These are phyloP conservation scores for Gracilariopsis chorda DNA, from an alignment of 23 red algal species.

Conservation along the genomic window DNA sequence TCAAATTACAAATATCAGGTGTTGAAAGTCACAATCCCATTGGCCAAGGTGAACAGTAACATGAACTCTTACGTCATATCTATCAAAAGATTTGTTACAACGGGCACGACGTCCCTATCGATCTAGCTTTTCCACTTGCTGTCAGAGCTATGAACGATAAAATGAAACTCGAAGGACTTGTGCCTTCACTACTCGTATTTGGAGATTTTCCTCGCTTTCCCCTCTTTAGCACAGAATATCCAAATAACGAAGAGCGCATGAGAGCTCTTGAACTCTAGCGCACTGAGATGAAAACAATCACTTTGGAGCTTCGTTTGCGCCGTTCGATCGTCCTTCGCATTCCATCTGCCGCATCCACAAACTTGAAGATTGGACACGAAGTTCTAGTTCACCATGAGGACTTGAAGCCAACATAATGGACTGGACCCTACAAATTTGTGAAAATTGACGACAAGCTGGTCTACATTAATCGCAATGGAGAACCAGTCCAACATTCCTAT, in stretches of 20 bases:
- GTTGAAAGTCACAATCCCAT: background rate
- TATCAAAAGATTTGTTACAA: background rate
- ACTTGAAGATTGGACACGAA: background rate
- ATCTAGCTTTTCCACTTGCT: background rate
- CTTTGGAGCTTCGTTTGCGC: too few species aligned
- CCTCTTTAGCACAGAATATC: background rate
- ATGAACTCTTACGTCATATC: too few species aligned
- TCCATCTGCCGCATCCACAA: background rate
- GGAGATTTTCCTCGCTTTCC: background rate
- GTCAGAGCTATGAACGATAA: too few species aligned
- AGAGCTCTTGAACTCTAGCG: background rate
- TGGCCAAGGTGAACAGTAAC: background rate
- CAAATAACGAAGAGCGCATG: background rate
- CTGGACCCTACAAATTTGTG: background rate
- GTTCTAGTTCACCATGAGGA: background rate
- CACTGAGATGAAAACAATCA: background rate
- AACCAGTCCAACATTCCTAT: background rate
- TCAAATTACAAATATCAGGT: background rate
- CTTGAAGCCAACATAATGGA: background rate
- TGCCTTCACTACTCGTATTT: too few species aligned
- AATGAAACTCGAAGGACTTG: too few species aligned
- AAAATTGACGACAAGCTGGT: background rate
- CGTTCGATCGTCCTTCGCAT: background rate
- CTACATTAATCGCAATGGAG: background rate
- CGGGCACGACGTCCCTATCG: background rate